Conservation (phyloP, 225 moss, liverwort and hornwort species). For the Straminergon stramineum region DNA sequence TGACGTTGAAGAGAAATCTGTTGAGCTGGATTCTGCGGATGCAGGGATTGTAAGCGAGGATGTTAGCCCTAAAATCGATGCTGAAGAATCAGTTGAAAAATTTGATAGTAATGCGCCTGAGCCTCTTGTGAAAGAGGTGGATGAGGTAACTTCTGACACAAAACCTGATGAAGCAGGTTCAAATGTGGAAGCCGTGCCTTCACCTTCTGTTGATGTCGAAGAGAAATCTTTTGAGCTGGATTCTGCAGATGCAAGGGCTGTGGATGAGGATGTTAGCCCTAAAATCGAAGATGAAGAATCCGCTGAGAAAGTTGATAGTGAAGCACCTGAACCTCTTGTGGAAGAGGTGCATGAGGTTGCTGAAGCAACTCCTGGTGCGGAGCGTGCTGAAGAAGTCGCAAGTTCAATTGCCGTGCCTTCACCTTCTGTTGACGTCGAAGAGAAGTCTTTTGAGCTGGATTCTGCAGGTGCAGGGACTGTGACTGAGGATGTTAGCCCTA, state of each 20-base stretch:
- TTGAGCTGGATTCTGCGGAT: not conserved
- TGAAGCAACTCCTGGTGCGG: not conserved
- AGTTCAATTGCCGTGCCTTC: not conserved
- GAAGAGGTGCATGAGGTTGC: not conserved
- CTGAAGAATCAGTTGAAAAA: not conserved
- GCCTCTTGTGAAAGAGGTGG: not conserved
- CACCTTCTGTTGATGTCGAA: not conserved
- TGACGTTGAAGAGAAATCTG: not conserved
- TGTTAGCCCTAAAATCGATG: not conserved
- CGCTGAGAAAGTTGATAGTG: not conserved
- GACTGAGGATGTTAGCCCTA: not conserved
- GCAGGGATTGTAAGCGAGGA: not conserved
- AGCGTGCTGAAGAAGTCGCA: not conserved
- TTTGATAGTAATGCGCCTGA: not conserved
- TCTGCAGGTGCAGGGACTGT: not conserved
- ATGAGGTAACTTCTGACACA: not conserved
- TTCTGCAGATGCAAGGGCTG: not conserved
- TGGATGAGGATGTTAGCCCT: not conserved
- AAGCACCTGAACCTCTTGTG: not conserved
- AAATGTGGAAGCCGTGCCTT: not conserved
- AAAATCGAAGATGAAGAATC: not conserved
- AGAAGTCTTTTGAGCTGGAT: not conserved
- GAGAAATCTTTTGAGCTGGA: not conserved
- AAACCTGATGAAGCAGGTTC: not conserved
- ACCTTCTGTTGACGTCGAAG: not conserved